These are phyloP conservation scores for Pichia kluyveri DNA, from an alignment of 805 yeast species.

Conservation along the genomic window DNA sequence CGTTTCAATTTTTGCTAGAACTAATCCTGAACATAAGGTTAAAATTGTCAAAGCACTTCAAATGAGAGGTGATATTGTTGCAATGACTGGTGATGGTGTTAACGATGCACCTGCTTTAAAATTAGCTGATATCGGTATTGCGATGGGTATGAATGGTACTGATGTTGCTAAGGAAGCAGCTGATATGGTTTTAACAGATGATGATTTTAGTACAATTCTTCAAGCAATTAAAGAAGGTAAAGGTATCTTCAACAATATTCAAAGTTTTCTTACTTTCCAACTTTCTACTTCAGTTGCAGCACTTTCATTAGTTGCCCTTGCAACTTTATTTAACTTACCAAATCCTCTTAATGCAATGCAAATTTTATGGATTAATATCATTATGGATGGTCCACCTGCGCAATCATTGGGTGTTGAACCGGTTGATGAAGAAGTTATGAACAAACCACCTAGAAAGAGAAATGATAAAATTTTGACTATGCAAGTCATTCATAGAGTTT, in stretches of 20 bases:
- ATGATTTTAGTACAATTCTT: constrained; percentile 89
- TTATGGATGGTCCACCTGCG: constrained; percentile 99
- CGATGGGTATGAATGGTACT: constrained; percentile 91
- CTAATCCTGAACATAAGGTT: constrained; percentile 91
- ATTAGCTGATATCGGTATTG: constrained; percentile 91
- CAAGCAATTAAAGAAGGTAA: constrained; percentile 96
- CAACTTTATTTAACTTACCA: constrained; percentile 81
- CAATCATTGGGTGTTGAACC: constrained; percentile 97
- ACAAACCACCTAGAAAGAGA: constrained; percentile 89
- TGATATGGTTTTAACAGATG: constrained; percentile 95
- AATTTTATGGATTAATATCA: constrained; percentile 91
- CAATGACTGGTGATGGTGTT: constrained; percentile 99
- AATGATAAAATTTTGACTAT: constrained; percentile 74
- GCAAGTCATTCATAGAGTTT: constrained; percentile 58
- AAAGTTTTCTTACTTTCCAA: constrained; percentile 90
- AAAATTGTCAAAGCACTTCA: constrained; percentile 85
- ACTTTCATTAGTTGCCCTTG: constrained; percentile 73
- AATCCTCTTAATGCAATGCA: constrained; percentile 98
- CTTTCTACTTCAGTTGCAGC: constrained; percentile 95
- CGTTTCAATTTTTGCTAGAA: constrained; percentile 88
- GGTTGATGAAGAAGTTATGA: constrained; percentile 92
- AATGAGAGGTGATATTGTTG: constrained; percentile 87
- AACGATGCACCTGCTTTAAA: constrained; percentile 98
- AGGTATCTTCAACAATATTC: constrained; percentile 93
- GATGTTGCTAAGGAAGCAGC: constrained; percentile 99